phyloP scores from a whole-genome alignment of 2,329 filamentous ascomycete genomes.

The Boeremia lycopersici region DNA sequence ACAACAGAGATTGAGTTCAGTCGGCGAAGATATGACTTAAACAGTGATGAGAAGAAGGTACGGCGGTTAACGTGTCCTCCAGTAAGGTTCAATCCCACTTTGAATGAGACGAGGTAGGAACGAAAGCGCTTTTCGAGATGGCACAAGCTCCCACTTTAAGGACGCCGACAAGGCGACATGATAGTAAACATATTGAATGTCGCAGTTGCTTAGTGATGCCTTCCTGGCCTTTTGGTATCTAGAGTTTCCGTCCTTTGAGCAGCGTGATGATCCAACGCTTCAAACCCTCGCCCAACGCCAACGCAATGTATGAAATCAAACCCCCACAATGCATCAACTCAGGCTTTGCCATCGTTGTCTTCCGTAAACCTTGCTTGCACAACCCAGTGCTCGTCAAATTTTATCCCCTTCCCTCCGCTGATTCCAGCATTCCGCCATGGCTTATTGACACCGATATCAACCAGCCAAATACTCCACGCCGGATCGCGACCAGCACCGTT shows the following conservation, averaged over 20 bases:
- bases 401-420: conserved; percentile 80
- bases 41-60: not conserved
- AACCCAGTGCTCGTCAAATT: conserved; percentile 88
- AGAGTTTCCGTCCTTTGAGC: not conserved
- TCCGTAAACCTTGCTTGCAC: conserved; percentile 65
- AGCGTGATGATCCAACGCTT: conserved; percentile 9
- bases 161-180: not conserved
- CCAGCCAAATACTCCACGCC: conserved; percentile 81
- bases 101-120: not conserved
- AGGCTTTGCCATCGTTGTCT: conserved; percentile 18
- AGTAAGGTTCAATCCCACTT: not conserved
- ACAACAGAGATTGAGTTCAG: not conserved
- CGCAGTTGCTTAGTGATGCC: not conserved
- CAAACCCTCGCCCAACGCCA: conserved; percentile 15
- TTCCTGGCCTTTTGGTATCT: conserved; percentile 14
- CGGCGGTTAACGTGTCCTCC: not conserved
- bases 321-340: not conserved
- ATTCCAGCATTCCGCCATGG: conserved; percentile 87
- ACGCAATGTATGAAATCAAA: conserved; percentile 27
- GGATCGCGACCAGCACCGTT: conserved; percentile 58
- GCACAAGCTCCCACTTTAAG: too few relatives aligned
- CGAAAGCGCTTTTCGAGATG: not conserved
- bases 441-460: conserved; percentile 83
- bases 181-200: not conserved
- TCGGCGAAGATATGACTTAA: not conserved